Percentiles rank a stretch among this genome's conserved stretches.
These are phyloP conservation scores for Fusarium agapanthi DNA, from an alignment of 2,329 filamentous ascomycete genomes.

Conservation along the genomic window DNA sequence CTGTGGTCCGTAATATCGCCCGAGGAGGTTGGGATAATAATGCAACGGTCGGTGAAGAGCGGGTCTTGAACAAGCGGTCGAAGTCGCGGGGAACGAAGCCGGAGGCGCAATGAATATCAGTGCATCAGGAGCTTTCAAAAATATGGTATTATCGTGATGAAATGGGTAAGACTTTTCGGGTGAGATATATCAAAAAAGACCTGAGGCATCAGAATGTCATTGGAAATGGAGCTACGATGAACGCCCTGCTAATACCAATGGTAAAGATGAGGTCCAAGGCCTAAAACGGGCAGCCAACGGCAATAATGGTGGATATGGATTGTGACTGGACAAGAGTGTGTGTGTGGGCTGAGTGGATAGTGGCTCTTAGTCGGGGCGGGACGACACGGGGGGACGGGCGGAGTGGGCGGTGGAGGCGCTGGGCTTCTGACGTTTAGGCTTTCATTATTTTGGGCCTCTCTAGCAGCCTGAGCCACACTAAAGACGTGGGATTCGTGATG, in stretches of 20 bases:
- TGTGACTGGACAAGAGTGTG: slow-evolving; percentile 32
- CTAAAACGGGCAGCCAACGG: slow-evolving; percentile 34
- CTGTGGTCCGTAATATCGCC: slow-evolving; percentile 29
- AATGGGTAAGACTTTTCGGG: background rate
- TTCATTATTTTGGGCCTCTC: slow-evolving; percentile 29
- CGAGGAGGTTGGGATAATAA: slow-evolving; percentile 38
- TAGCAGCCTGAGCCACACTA: slow-evolving; percentile 38
- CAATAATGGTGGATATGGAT: slow-evolving; percentile 32
- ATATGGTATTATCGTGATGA: slow-evolving; percentile 13
- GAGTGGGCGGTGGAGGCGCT: slow-evolving; percentile 33
- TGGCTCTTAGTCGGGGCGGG: slow-evolving; percentile 35
- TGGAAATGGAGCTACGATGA: slow-evolving; percentile 34
- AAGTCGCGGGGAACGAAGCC: slow-evolving; percentile 32
- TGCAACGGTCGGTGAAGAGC: slow-evolving; percentile 40
- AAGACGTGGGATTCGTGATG: slow-evolving; percentile 25
- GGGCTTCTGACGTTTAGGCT: slow-evolving; percentile 29
- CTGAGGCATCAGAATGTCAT: slow-evolving; percentile 26
- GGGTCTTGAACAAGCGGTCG: slow-evolving; percentile 40
- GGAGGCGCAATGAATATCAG: slow-evolving; percentile 23
- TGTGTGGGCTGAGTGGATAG: slow-evolving; percentile 40
- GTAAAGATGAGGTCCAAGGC: slow-evolving; percentile 29
- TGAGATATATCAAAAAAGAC: slow-evolving; percentile 29
- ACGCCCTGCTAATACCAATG: slow-evolving; percentile 40
- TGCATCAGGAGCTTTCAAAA: slow-evolving; percentile 8
- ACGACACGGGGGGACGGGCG: slow-evolving; percentile 34